phyloP scores from a whole-genome alignment of 192 early-diverging fungal genomes.

The Funneliformis geosporum region DNA sequence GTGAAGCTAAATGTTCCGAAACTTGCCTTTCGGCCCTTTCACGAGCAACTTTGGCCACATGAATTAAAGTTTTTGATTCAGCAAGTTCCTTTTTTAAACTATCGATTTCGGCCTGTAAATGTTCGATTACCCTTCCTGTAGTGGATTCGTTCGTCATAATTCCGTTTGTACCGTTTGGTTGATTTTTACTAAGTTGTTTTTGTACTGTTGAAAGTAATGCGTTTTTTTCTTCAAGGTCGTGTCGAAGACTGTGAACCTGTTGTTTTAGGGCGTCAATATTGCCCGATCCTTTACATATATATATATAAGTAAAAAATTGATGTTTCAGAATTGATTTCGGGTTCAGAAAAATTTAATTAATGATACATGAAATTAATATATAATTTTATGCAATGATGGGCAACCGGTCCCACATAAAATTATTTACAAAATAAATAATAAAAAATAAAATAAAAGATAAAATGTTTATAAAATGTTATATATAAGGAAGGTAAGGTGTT shows the following conservation, averaged over 20 bases:
- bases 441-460: background rate
- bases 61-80: constrained; percentile 26
- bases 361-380: too few relatives aligned
- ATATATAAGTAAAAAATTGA: background rate
- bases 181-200: constrained; percentile 22
- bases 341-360: too few relatives aligned
- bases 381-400: background rate
- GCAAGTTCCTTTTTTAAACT: constrained; percentile 27
- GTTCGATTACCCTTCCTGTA: constrained; percentile 29
- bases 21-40: constrained; percentile 30
- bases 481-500: too few relatives aligned
- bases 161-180: background rate
- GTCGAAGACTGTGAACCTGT: constrained; percentile 22
- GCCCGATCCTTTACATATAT: constrained; percentile 5
- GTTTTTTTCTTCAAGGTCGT: constrained; percentile 28
- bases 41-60: constrained; percentile 22
- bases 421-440: too few relatives aligned
- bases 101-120: constrained; percentile 30
- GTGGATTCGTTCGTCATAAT: constrained; percentile 2
- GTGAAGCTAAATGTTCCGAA: constrained; percentile 26
- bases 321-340: background rate
- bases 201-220: constrained; percentile 24
- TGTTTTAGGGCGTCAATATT: constrained; percentile 11
- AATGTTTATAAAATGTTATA: too few relatives aligned
- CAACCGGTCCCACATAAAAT: background rate